Evolutionary conservation across 495 filamentous ascomycete genomes (phyloP), one percentile per base, ranked within the genome.

Genomic region (Sphaerosporella brunnea): DNA sequence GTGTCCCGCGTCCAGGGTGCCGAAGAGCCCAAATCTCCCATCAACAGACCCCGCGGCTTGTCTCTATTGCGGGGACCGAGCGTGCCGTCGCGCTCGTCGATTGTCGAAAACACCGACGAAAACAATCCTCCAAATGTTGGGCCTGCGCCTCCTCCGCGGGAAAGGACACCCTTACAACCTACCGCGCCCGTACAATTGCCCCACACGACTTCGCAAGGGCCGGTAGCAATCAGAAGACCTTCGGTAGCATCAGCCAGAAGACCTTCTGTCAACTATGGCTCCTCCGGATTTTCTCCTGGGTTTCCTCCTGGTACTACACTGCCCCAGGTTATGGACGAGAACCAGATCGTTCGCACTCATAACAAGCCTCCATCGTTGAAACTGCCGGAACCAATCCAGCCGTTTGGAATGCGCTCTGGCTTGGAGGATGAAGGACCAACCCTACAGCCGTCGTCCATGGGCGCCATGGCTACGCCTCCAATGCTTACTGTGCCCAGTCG

Each of bases 181-280:
- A 44, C 36, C 51, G 49, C 37, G 52, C 52, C 11, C 35, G 35
- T 44, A 38, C 18, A 24, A 49, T 45, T 18, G 49, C 51, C 15
- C 42, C 23, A n/a, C 45, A 49, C 15, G 49, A 45, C 28, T 38
- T 53, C 19, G 36, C 49, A 4, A 34, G 50, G 4, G 52, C 23
- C 2, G 30, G 51, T 24, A 0, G 8, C 38, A 2, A 42, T 13
- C 9, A 23, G 21, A 11, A 26, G 38, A n/a, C 7, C 10, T 3
- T n/a, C 2, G 34, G 21, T 16, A 16, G 20, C 37, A n/a, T 10
- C 37, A 15, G 37, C 37, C 20, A 40, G 15, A 18, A 21, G 20
- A 40, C 15, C 37, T 9, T 40, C 37, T 11, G 37, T 40, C 10
- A 40, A 32, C 28, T 32, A 48, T 19, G 19, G 36, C 26, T 21